Evolutionary conservation across 306 rosid genomes (phyloP).

Genomic region (Rubus parviflorus): DNA sequence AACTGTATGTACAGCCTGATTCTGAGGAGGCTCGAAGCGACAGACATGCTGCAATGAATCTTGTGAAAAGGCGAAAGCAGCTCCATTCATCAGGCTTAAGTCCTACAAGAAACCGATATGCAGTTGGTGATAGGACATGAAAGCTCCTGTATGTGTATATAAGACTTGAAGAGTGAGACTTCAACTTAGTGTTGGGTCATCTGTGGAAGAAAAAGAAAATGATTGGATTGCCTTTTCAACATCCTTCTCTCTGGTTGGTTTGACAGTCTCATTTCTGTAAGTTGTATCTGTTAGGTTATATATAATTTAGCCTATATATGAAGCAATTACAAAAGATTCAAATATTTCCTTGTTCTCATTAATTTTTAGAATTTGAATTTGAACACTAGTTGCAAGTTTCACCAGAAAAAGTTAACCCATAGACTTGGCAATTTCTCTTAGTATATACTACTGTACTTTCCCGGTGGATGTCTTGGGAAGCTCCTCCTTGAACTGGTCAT

Average conservation of each 20-base stretch:
- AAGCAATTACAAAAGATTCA: background rate
- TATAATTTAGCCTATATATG: background rate
- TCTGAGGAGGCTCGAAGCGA: constrained; percentile 50
- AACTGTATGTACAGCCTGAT: constrained; percentile 48
- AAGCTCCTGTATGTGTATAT: constrained; percentile 5
- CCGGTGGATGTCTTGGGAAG: constrained; percentile 29
- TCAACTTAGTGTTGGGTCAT: background rate
- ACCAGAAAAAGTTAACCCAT: background rate
- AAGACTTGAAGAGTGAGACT: background rate
- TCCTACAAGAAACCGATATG: constrained; percentile 31
- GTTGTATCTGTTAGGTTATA: background rate
- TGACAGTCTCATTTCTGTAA: background rate
- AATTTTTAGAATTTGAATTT: background rate
- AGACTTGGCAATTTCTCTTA: constrained; percentile 17
- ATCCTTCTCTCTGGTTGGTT: background rate
- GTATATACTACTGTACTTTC: constrained; percentile 17
- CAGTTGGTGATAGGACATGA: constrained; percentile 32
- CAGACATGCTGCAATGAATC: constrained; percentile 57
- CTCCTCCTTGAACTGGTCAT: constrained; percentile 23
- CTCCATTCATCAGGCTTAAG: constrained; percentile 57
- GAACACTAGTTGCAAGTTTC: background rate
- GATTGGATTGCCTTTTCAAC: background rate
- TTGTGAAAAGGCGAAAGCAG: constrained; percentile 71
- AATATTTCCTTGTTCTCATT: background rate
- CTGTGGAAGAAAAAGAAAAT: background rate